Base-by-base conservation (phyloP, 1,284 basidiomycete species). In the Cutaneotrichosporon cavernicola region DNA sequence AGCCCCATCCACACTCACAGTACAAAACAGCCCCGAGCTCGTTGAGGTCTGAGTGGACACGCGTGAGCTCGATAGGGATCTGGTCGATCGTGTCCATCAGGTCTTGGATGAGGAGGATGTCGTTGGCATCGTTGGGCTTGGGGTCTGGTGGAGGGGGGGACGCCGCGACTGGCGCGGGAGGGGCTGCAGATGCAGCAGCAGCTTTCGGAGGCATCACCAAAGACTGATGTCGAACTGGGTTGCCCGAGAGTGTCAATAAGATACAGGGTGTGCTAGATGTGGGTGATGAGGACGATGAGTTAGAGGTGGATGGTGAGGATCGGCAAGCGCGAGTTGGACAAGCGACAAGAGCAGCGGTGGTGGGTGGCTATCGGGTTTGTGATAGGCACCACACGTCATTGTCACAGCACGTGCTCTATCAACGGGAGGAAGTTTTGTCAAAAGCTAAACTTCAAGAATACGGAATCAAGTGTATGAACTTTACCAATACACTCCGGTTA, bases 1-100 rank as follows among this genome's bases (percentile, higher is more conserved):
- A 5, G 8, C 26, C 34, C 9, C 55, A 56, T 38, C 31, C 31
- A 43, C 43, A 75, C 81, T 71, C 51, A 83, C 82, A 88, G 61
- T 91, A 93, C 57, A 99, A 86, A 52, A 99, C 97, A 58, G 97
- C 96, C 79, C 98, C 97, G 76, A 99, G 89, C 82, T 99, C 96
- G 71, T 94, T 91, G 58, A 99, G 86, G 84, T 99, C 96, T 30
- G 90, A 91, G 80, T 97, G 92, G 78, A 89, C 90, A 77, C 93
- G 88, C 13, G 96, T 97, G 77, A 98, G 88, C 81, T 97, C 94
- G 68, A 91, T 85, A 56, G 96, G 96, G 62, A 99, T 87, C 31
- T 94, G 87, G 81, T 97, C 95, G 78, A 99, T 89, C 32, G 90
- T 90, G 80, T 98, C 93, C 47, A 89, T 88, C 81, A 93, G 90